Conservation (phyloP, 208 protist species). For the Crithidia sp. region DNA sequence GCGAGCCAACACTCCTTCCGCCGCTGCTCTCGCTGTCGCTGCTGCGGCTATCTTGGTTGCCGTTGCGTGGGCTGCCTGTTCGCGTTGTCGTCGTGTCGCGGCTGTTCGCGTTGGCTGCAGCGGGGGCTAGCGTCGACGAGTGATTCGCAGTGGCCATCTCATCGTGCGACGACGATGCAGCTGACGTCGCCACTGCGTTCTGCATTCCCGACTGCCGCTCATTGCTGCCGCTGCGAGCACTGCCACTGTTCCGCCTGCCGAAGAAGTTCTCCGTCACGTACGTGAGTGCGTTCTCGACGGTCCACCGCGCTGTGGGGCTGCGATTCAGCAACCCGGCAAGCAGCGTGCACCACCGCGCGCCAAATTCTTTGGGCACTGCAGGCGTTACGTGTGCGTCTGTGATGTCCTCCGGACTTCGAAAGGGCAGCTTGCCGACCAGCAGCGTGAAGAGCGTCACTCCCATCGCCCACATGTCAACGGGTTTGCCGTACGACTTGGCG, state of each 20-base stretch:
- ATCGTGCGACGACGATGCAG: no score
- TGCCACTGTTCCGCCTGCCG: neutral
- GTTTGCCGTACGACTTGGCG: constrained; percentile 69
- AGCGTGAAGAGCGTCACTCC: constrained; percentile 89
- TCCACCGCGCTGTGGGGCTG: constrained; percentile 60
- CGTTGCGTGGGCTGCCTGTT: no score
- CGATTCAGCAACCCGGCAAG: constrained; percentile 79
- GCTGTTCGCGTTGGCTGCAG: no score
- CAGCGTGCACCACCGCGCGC: constrained; percentile 46
- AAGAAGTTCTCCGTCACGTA: constrained; percentile 21
- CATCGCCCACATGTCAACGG: constrained; percentile 87
- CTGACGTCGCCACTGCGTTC: no score
- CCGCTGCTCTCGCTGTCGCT: no score
- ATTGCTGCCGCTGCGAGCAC: neutral
- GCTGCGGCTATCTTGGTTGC: no score
- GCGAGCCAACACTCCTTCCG: neutral
- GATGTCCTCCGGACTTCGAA: constrained; percentile 77
- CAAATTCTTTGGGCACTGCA: constrained; percentile 43
- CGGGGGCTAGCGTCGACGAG: no score
- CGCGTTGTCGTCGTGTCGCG: no score
- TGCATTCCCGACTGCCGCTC: no score
- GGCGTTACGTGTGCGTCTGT: constrained; percentile 36
- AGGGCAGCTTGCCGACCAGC: constrained; percentile 93
- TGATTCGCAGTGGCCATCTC: no score
- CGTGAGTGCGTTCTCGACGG: constrained; percentile 31